Evolutionary conservation across 1,284 basidiomycete species (phyloP).

Genomic region (Paramarasmius palmivorus): DNA sequence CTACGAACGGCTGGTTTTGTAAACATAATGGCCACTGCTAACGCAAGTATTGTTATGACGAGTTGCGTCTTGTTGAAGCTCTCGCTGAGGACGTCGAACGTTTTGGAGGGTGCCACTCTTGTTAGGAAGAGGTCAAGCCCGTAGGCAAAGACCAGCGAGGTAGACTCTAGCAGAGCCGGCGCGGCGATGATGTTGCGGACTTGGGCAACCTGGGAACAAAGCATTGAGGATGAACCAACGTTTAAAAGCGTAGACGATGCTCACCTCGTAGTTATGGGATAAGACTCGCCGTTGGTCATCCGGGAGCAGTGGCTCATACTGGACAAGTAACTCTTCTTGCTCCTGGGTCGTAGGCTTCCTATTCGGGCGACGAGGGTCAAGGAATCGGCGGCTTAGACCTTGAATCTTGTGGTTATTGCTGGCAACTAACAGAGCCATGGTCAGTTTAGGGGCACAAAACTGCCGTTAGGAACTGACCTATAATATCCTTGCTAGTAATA

Average conservation of each 20-base stretch:
- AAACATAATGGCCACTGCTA: conserved; percentile 74
- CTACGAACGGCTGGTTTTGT: conserved; percentile 74
- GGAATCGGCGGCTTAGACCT: conserved; percentile 69
- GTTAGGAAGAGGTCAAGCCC: conserved; percentile 90
- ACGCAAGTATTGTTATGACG: conserved; percentile 76
- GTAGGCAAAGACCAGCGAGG: conserved; percentile 83
- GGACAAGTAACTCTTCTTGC: conserved; percentile 82
- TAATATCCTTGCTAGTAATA: conserved; percentile 83
- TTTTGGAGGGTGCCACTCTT: conserved; percentile 82
- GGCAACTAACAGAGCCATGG: conserved; percentile 55
- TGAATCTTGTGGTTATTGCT: conserved; percentile 77
- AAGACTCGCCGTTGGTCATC: conserved; percentile 75
- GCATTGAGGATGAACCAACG: conserved; percentile 1
- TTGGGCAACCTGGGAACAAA: background rate
- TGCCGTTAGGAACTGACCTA: conserved; percentile 54
- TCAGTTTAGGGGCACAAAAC: background rate
- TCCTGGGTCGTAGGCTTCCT: conserved; percentile 79
- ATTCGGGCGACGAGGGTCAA: conserved; percentile 86
- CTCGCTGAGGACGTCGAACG: conserved; percentile 92
- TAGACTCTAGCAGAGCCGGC: conserved; percentile 89
- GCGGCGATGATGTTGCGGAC: conserved; percentile 63
- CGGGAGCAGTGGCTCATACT: conserved; percentile 81
- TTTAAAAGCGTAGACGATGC: conserved; percentile 18
- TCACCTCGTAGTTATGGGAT: conserved; percentile 79
- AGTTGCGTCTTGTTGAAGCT: conserved; percentile 94